Base-by-base conservation (phyloP, 2,329 filamentous ascomycete species). In the Acrocalymma vagum region DNA sequence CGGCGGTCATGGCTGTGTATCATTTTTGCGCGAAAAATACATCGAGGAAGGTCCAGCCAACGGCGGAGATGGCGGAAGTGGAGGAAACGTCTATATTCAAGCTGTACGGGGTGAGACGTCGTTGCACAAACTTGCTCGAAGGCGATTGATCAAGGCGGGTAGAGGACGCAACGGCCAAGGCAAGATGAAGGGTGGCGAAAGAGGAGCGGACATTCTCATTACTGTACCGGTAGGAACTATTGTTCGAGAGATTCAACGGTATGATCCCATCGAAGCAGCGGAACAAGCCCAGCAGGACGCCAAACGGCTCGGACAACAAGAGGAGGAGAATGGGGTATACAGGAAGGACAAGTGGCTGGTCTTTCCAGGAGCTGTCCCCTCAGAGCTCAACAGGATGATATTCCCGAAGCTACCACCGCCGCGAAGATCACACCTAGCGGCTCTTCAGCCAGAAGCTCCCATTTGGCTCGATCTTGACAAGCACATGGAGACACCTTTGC, bases 141-240 rank as follows among this genome's bases (percentile, higher is more conserved):
- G 86, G 54, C 84, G 89, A 2, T 82, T 90, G 39, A 71, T 93
- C 34, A 86, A 87, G 43, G 90, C 88, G 0, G 86, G 85, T 1
- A 77, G 84, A 53, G 90, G 90, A n/a, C 87, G 80, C 65, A 86
- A 89, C 59, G 90, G 90, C 0, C 85, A 89, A 63, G 90, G 90
- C 23, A 88, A 85, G 53, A 79, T 81, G 38, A 81, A 81, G 54
- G 82, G 86, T 38, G 94, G 94, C 4, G 84, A 86, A 57, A 81
- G 90, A 51, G 94, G 94, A 33, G 86, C 93, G 10, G 94, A 99
- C 68, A 71, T 96, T 5, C 76, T 97, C 58, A 84, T 99, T 48
- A 87, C 88, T 21, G 94, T 99, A 0, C 94, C 94, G 0, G 88
- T 97, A 5, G 94, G 94, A 4, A 99, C 94, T 0, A 85, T 99